These are phyloP conservation scores for Cercospora sp. DNA, from an alignment of 2,329 filamentous ascomycete genomes.

Conservation along the genomic window DNA sequence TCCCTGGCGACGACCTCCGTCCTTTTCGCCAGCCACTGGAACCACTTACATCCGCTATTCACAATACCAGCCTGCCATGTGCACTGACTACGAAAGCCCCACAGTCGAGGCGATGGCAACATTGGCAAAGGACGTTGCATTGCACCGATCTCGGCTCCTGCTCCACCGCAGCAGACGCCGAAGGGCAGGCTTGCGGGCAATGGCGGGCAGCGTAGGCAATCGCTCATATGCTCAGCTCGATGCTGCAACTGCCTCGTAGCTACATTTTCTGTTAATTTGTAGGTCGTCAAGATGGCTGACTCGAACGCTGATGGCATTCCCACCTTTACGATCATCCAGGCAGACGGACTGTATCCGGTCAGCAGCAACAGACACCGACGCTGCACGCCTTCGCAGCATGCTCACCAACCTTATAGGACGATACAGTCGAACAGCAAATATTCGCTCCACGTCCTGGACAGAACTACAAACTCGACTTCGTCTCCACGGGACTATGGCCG, in stretches of 20 bases:
- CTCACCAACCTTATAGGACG: constrained; percentile 25
- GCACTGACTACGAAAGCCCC: not conserved
- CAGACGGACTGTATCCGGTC: constrained; percentile 34
- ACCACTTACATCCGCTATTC: not conserved
- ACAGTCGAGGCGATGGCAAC: not conserved
- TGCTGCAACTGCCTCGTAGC: not conserved
- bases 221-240: not conserved
- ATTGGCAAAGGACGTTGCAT: not conserved
- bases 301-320: constrained; percentile 19
- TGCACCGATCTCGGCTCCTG: not conserved
- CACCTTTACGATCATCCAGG: constrained; percentile 36
- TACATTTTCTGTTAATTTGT: not conserved
- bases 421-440: constrained; percentile 31
- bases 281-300: constrained; percentile 1
- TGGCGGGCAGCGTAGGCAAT: constrained; percentile 8
- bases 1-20: not conserved
- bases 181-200: not conserved
- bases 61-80: not conserved
- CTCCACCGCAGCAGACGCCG: constrained; percentile 7
- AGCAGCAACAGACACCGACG: not conserved
- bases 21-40: not conserved
- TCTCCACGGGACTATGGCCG: constrained; percentile 30
- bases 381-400: not conserved
- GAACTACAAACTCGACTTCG: constrained; percentile 32
- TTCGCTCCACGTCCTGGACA: constrained; percentile 31